These are phyloP conservation scores for Raddia distichophylla DNA, from an alignment of 176 grass and related monocot genomes.

Conservation along the genomic window DNA sequence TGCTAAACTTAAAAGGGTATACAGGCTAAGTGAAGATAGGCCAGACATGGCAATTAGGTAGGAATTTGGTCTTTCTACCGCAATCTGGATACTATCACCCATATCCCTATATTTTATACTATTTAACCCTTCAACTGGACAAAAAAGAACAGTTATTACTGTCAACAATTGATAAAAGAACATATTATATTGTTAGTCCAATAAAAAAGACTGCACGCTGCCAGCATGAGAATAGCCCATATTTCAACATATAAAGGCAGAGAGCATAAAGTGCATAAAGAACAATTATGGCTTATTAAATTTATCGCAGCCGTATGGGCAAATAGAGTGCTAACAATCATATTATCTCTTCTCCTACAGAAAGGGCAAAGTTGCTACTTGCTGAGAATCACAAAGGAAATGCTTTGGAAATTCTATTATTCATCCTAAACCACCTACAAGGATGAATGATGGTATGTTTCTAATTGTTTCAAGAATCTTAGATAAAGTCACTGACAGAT, in stretches of 20 bases:
- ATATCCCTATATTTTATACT: neutral
- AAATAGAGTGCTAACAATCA: neutral
- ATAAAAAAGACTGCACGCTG: neutral
- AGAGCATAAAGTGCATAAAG: neutral
- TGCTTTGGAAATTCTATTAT: neutral
- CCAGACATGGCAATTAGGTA: slow-evolving; percentile 3
- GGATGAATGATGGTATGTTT: neutral
- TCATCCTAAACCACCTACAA: slow-evolving; percentile 4
- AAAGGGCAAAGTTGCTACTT: neutral
- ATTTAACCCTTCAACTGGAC: neutral
- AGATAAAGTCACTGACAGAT: neutral
- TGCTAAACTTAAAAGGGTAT: neutral
- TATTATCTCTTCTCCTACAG: slow-evolving; percentile 23
- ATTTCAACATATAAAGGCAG: neutral
- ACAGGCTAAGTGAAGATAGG: slow-evolving; percentile 11
- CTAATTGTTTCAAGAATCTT: neutral
- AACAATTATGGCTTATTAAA: neutral
- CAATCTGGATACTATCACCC: neutral
- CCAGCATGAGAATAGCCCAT: slow-evolving; percentile 3
- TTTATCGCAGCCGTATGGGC: neutral
- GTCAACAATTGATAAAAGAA: neutral
- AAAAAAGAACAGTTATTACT: neutral
- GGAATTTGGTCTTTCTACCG: neutral
- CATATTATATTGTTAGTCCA: neutral
- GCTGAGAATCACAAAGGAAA: neutral